These are phyloP conservation scores for Syzygium syzygioides DNA, from an alignment of 441 rosid genomes.

Conservation along the genomic window DNA sequence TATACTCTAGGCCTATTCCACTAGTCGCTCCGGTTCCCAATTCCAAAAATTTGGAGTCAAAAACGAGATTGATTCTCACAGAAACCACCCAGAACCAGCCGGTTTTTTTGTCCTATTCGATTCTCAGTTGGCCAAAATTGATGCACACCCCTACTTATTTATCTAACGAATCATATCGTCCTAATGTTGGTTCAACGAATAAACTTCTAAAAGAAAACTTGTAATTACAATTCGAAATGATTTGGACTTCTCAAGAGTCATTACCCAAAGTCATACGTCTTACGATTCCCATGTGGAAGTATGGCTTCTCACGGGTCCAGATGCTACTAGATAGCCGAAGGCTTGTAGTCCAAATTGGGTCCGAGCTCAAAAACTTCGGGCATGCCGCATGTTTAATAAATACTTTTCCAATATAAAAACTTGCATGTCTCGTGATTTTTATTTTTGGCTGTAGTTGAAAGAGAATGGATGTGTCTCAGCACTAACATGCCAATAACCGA, in stretches of 20 bases:
- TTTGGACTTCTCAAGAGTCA: neutral
- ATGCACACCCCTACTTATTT: neutral
- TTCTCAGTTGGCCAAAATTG: accelerated
- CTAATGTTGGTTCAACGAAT: neutral
- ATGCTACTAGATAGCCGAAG: neutral
- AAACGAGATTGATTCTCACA: neutral
- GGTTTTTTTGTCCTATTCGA: accelerated
- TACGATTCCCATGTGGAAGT: neutral
- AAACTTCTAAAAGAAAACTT: neutral
- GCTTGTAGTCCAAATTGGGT: neutral
- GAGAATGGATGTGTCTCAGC: neutral
- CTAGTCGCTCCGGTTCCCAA: accelerated
- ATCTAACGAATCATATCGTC: neutral
- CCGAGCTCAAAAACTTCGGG: neutral
- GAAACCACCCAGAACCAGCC: neutral
- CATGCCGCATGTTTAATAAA: neutral
- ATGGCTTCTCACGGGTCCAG: neutral
- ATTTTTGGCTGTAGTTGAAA: neutral
- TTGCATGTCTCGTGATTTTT: neutral
- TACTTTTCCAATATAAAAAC: neutral
- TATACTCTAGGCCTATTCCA: neutral
- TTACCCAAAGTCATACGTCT: neutral
- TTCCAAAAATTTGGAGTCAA: accelerated
- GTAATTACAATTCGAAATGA: neutral
- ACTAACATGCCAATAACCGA: neutral